Evolutionary conservation across 169 alveolate genomes (phyloP).

Genomic region (Cryptosporidium tyzzeri): DNA sequence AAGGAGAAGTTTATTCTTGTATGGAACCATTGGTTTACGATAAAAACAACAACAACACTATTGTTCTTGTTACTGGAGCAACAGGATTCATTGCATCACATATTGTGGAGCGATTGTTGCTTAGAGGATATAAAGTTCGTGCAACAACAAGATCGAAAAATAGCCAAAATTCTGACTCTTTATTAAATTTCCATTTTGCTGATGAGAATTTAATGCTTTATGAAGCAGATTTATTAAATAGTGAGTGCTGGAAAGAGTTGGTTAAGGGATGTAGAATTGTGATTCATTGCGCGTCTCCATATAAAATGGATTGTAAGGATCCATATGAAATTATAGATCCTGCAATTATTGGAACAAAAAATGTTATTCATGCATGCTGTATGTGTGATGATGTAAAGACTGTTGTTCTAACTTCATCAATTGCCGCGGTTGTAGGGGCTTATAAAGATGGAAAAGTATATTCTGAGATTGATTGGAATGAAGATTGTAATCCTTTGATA

Average conservation of each 20-base stretch:
- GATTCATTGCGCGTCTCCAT: constrained; percentile 75
- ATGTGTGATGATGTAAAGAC: constrained; percentile 68
- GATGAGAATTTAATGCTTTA: constrained; percentile 1
- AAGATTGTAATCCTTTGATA: constrained; percentile 53
- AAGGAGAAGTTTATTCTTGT: constrained; percentile 29
- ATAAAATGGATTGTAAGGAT: constrained; percentile 69
- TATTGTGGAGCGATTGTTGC: constrained; percentile 62
- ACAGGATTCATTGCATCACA: constrained; percentile 74
- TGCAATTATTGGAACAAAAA: constrained; percentile 64
- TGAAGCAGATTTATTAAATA: constrained; percentile 55
- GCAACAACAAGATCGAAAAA: constrained; percentile 60
- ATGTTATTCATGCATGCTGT: constrained; percentile 65
- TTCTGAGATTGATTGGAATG: constrained; percentile 70
- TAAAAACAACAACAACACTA: constrained; percentile 4
- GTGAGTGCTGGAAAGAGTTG: constrained; percentile 21
- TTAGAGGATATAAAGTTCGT: constrained; percentile 74
- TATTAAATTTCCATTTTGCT: constrained; percentile 41
- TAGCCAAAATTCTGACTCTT: neutral
- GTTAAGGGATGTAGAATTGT: constrained; percentile 54
- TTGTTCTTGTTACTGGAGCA: constrained; percentile 59
- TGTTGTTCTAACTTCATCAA: constrained; percentile 65
- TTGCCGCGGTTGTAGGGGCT: constrained; percentile 66
- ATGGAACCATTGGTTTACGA: constrained; percentile 44
- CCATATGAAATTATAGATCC: constrained; percentile 73
- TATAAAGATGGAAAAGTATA: constrained; percentile 68